These are phyloP conservation scores for Draba incana DNA, from an alignment of 345 rosid species.

Conservation along the genomic window DNA sequence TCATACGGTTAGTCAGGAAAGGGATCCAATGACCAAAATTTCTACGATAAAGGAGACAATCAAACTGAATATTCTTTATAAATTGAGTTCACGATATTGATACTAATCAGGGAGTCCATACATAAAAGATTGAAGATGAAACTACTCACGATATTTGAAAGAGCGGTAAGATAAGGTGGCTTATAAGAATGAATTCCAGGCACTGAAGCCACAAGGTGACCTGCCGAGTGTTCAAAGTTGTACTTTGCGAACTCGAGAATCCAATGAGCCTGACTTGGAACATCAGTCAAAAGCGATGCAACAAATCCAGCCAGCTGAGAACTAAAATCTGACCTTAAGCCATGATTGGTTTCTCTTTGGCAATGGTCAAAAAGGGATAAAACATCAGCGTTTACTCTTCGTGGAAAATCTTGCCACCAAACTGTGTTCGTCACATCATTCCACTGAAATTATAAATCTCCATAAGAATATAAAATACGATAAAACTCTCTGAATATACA, in stretches of 20 bases:
- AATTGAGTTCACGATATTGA: slow-evolving; percentile 14
- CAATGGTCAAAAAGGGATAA: slow-evolving; percentile 65
- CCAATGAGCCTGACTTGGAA: slow-evolving; percentile 89
- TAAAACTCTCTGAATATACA: neutral
- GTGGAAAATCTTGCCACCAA: slow-evolving; percentile 99
- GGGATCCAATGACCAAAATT: slow-evolving; percentile 11
- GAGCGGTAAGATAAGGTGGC: slow-evolving; percentile 39
- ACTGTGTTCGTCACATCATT: slow-evolving; percentile 80
- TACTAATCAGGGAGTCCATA: slow-evolving; percentile 10
- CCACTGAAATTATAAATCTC: slow-evolving; percentile 62
- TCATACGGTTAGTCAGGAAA: slow-evolving; percentile 20
- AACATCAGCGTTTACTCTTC: slow-evolving; percentile 61
- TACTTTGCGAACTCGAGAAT: slow-evolving; percentile 68
- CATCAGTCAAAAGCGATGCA: slow-evolving; percentile 79
- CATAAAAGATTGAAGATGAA: slow-evolving; percentile 3
- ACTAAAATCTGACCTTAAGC: slow-evolving; percentile 69
- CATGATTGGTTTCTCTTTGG: slow-evolving; percentile 40
- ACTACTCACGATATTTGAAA: slow-evolving; percentile 47
- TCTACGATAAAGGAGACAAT: slow-evolving; percentile 24
- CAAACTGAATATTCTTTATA: neutral
- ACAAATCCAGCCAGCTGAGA: slow-evolving; percentile 89
- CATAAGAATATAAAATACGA: slow-evolving; percentile 27
- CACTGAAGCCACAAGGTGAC: slow-evolving; percentile 77
- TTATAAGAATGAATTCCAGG: slow-evolving; percentile 81
- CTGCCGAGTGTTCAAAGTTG: slow-evolving; percentile 69